A percentile compares a stretch with the other conserved stretches of the same genome.
Evolutionary conservation across 2,329 filamentous ascomycete genomes (phyloP).

Genomic region (Apiospora koreana): DNA sequence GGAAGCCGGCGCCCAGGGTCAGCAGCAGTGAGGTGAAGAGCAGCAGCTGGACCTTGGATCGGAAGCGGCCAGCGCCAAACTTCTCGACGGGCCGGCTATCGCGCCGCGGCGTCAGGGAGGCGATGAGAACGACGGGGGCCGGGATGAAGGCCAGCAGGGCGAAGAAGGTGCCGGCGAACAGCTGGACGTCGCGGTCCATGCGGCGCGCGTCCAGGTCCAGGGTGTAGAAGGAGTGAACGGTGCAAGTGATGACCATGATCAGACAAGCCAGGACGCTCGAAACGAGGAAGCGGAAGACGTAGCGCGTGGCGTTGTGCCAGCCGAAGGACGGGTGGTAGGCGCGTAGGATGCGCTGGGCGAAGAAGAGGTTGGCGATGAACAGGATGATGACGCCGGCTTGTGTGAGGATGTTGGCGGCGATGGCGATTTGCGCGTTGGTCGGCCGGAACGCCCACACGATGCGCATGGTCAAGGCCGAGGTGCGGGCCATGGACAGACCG

Average conservation of each 20-base stretch:
- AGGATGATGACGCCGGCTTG: conserved; percentile 38
- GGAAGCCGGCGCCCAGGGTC: conserved; percentile 58
- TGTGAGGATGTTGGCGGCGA: conserved; percentile 36
- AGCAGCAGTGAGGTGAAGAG: conserved; percentile 49
- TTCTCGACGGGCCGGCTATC: conserved; percentile 41
- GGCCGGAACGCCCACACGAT: conserved; percentile 35
- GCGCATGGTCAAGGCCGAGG: conserved; percentile 35
- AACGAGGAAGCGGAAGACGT: conserved; percentile 29
- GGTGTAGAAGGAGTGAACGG: conserved; percentile 32
- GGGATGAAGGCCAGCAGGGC: conserved; percentile 31
- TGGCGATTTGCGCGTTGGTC: conserved; percentile 31
- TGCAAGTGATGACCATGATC: conserved; percentile 33
- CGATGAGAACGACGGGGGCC: conserved; percentile 32
- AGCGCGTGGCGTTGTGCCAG: conserved; percentile 33
- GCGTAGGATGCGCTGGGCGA: conserved; percentile 40
- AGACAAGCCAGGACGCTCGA: conserved; percentile 28
- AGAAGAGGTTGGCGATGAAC: conserved; percentile 40
- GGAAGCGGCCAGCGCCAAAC: conserved; percentile 57
- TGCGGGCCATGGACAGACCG: conserved; percentile 38
- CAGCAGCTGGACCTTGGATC: conserved; percentile 56
- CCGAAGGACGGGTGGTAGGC: conserved; percentile 37
- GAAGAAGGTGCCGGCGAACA: conserved; percentile 28
- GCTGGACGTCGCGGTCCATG: conserved; percentile 28
- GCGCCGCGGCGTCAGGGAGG: conserved; percentile 8
- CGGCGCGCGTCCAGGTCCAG: conserved; percentile 21